Conservation (phyloP, 495 filamentous ascomycete species). For the Symbiotaphrina buchneri region DNA sequence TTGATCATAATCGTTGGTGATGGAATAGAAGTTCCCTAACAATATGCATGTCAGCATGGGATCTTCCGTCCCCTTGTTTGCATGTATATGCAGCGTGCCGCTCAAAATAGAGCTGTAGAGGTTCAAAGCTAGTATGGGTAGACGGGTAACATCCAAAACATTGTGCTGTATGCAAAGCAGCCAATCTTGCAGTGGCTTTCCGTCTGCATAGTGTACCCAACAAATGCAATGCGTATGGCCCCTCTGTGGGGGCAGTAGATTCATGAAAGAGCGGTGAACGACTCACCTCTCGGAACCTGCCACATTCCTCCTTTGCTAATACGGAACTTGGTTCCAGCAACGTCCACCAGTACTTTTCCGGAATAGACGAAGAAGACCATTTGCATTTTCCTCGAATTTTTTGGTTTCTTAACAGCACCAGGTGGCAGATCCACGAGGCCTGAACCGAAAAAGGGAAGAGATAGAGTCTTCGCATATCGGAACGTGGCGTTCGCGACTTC, state of each 20-base stretch:
- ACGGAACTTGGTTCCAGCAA: constrained; percentile 64
- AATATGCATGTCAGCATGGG: background rate
- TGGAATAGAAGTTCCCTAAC: constrained; percentile 13
- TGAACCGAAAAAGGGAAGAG: constrained; percentile 60
- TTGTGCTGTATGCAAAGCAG: too few species aligned
- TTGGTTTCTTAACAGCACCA: constrained; percentile 57
- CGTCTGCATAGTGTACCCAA: too few species aligned
- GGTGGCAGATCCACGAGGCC: constrained; percentile 78
- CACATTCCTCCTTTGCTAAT: constrained; percentile 75
- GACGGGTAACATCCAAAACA: too few species aligned
- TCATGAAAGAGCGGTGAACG: constrained; percentile 6
- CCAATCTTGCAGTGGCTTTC: too few species aligned
- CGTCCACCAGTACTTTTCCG: constrained; percentile 51
- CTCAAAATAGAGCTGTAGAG: too few species aligned
- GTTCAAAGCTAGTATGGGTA: too few species aligned
- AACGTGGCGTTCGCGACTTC: constrained; percentile 45
- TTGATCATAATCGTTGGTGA: constrained; percentile 10
- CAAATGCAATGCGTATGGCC: too few species aligned
- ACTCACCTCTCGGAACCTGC: constrained; percentile 83
- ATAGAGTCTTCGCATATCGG: constrained; percentile 69
- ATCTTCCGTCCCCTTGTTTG: too few species aligned
- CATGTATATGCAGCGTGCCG: too few species aligned
- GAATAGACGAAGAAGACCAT: constrained; percentile 80
- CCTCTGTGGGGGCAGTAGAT: too few species aligned
- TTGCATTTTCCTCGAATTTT: constrained; percentile 84